These are phyloP conservation scores for Corylus heterophylla DNA, from an alignment of 306 rosid genomes.

Conservation along the genomic window DNA sequence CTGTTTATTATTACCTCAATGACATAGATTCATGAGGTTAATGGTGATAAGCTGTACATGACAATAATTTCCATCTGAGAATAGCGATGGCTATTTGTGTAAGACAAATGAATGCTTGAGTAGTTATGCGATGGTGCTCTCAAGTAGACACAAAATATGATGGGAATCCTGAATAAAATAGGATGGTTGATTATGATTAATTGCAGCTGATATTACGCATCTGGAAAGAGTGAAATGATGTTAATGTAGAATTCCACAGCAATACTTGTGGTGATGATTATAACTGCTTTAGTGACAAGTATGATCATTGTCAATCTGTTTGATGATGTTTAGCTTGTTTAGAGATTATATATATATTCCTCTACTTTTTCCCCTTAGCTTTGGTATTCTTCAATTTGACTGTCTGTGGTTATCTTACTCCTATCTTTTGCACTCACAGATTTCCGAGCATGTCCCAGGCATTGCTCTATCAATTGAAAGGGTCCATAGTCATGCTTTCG, in stretches of 20 bases:
- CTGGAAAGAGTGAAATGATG: conserved; percentile 12
- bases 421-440: conserved; percentile 47
- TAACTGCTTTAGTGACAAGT: conserved; percentile 15
- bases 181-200: not conserved
- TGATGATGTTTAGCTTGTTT: conserved; percentile 8
- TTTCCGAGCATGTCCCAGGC: conserved; percentile 70
- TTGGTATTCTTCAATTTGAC: conserved; percentile 21
- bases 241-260: not conserved
- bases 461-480: conserved; percentile 52
- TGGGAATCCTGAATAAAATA: conserved; percentile 8
- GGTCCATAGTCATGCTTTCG: conserved; percentile 71
- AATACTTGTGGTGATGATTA: conserved; percentile 3
- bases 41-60: not conserved
- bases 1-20: not conserved
- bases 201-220: conserved; percentile 13
- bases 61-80: not conserved
- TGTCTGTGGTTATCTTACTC: conserved; percentile 9
- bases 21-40: not conserved
- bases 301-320: conserved; percentile 6
- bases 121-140: no score
- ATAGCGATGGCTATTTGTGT: not conserved
- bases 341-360: not conserved
- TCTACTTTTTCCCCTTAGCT: not conserved
- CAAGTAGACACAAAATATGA: not conserved
- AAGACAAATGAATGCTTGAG: not conserved